Conservation (phyloP, 169 alveolate species). For the Haemoproteus tartakovskyi region DNA sequence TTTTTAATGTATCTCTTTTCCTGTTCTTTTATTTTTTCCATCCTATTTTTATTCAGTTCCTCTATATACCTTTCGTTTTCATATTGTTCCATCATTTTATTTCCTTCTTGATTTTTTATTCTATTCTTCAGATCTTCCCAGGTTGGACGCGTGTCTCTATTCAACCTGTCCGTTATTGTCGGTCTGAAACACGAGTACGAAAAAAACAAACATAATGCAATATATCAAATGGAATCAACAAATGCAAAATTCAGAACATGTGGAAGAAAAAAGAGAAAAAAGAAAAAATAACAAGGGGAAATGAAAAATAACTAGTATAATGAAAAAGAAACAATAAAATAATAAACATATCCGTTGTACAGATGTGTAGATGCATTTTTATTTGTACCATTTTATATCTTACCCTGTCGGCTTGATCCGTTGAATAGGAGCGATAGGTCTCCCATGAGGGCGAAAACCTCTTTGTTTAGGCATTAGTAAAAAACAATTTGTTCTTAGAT, state of each 20-base stretch:
- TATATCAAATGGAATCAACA: neutral
- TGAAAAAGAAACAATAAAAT: no score
- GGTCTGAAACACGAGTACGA: slow-evolving; percentile 10
- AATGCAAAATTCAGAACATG: neutral
- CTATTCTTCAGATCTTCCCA: slow-evolving; percentile 63
- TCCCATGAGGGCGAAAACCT: slow-evolving; percentile 66
- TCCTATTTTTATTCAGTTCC: slow-evolving; percentile 49
- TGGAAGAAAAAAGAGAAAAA: neutral
- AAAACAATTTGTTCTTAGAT: neutral
- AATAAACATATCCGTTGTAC: neutral
- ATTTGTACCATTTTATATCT: slow-evolving; percentile 1
- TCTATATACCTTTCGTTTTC: slow-evolving; percentile 54
- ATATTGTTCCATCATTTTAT: slow-evolving; percentile 54
- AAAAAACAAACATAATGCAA: neutral
- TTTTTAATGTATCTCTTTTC: slow-evolving; percentile 64
- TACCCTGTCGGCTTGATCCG: slow-evolving; percentile 62
- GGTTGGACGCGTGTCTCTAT: slow-evolving; percentile 62
- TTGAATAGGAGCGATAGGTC: slow-evolving; percentile 65
- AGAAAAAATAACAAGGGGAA: neutral
- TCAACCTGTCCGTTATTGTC: slow-evolving; percentile 53
- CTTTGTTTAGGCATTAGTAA: slow-evolving; percentile 64
- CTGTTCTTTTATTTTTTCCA: slow-evolving; percentile 57
- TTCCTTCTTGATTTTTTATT: slow-evolving; percentile 59
- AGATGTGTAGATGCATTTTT: neutral
- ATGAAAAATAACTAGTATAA: no score